phyloP scores from a whole-genome alignment of 1,139 yeast genomes.

The Blastobotrys arbuscula region DNA sequence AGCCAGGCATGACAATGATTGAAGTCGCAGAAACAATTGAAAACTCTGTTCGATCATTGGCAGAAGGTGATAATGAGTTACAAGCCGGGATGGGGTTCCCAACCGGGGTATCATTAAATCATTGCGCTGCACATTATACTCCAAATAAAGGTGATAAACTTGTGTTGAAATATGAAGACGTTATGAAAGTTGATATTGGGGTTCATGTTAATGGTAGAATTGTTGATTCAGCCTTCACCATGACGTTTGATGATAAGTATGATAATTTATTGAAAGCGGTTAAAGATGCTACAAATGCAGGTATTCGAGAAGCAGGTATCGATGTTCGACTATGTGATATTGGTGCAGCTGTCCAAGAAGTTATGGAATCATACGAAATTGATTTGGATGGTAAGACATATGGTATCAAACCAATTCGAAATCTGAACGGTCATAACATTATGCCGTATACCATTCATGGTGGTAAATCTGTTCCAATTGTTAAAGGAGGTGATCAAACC shows the following conservation, averaged over 20 bases:
- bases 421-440: slow-evolving; percentile 92
- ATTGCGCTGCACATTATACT: slow-evolving; percentile 96
- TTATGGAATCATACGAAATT: slow-evolving; percentile 93
- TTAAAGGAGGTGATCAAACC: slow-evolving; percentile 85
- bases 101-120: slow-evolving; percentile 87
- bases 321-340: slow-evolving; percentile 93
- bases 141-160: slow-evolving; percentile 94
- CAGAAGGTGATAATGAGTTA: slow-evolving; percentile 57
- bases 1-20: slow-evolving; percentile 90
- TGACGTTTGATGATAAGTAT: slow-evolving; percentile 79
- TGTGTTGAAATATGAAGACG: slow-evolving; percentile 76
- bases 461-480: slow-evolving; percentile 95
- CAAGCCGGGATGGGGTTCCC: slow-evolving; percentile 95
- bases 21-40: slow-evolving; percentile 90
- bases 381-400: slow-evolving; percentile 81
- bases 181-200: slow-evolving; percentile 95
- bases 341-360: slow-evolving; percentile 94
- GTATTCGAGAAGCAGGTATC: slow-evolving; percentile 87
- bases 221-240: slow-evolving; percentile 92
- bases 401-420: slow-evolving; percentile 84
- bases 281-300: slow-evolving; percentile 88
- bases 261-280: slow-evolving; percentile 80
- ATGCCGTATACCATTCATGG: slow-evolving; percentile 81
- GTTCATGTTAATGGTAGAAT: slow-evolving; percentile 96
- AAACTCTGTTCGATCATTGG: slow-evolving; percentile 69